Evolutionary conservation across 495 filamentous ascomycete species (phyloP).

Genomic region (Apiosordaria backusii): DNA sequence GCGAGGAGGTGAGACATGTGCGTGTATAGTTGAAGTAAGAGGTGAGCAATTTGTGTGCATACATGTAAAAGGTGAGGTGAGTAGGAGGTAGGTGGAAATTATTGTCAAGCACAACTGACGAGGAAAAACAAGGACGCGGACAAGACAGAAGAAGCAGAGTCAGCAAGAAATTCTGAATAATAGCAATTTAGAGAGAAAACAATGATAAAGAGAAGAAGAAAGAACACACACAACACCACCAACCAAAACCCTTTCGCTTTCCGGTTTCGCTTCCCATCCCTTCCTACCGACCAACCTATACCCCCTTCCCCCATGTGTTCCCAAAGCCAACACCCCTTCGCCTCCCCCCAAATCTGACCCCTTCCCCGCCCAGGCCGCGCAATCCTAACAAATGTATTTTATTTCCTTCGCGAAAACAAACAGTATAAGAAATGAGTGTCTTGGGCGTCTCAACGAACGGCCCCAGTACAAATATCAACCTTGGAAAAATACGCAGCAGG

Average conservation of each 20-base stretch:
- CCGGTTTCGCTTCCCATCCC: constrained; percentile 34
- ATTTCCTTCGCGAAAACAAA: constrained; percentile 26
- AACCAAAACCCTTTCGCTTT: background rate
- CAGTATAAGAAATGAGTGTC: constrained; percentile 30
- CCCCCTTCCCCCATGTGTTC: background rate
- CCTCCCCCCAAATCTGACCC: constrained; percentile 26
- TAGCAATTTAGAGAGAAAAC: background rate
- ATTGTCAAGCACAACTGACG: background rate
- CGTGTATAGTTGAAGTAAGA: background rate
- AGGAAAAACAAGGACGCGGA: background rate
- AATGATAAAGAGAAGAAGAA: background rate
- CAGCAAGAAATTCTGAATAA: background rate
- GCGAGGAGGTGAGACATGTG: no score
- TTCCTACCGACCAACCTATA: constrained; percentile 13
- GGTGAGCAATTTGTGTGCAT: background rate
- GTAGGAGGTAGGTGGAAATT: background rate
- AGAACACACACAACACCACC: constrained; percentile 40
- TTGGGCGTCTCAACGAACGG: no score
- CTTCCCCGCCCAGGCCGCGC: constrained; percentile 17
- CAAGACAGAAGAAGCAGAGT: background rate
- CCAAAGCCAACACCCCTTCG: constrained; percentile 32
- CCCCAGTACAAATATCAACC: constrained; percentile 27
- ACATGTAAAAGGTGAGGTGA: background rate
- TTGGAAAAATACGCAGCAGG: constrained; percentile 37
- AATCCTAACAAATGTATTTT: background rate